Evolutionary conservation across 805 yeast genomes (phyloP).

Genomic region (Pichia deserticola): DNA sequence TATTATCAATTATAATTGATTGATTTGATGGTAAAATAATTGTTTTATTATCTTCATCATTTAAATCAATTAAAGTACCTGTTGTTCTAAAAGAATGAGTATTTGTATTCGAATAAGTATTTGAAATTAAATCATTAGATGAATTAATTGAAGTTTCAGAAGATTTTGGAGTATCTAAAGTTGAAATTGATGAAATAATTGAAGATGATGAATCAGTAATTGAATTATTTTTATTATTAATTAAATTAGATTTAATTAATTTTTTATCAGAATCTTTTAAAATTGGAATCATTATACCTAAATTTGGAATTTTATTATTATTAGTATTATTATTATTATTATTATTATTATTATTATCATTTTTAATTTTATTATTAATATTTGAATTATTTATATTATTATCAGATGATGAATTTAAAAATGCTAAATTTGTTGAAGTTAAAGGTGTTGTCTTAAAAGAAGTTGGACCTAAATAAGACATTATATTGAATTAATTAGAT

Average conservation of each 20-base stretch:
- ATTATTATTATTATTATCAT: neutral
- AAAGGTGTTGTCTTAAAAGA: constrained; percentile 30
- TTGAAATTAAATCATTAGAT: constrained; percentile 2
- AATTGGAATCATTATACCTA: too few species aligned
- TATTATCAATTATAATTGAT: neutral
- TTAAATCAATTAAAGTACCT: constrained; percentile 8
- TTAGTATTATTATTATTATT: too few species aligned
- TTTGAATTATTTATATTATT: neutral
- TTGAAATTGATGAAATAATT: constrained; percentile 14
- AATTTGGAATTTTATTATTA: neutral
- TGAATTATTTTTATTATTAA: constrained; percentile 3
- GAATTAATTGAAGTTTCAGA: constrained; percentile 4
- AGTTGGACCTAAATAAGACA: constrained; percentile 32
- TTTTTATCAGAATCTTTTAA: too few species aligned
- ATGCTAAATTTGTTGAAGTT: constrained; percentile 26
- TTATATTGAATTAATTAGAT: constrained; percentile 1
- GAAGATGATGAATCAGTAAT: constrained; percentile 25
- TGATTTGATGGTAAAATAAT: constrained; percentile 10
- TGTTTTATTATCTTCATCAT: constrained; percentile 23
- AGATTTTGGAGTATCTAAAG: constrained; percentile 7
- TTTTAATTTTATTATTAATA: neutral
- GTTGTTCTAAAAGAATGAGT: neutral
- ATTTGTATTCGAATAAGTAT: constrained; percentile 2
- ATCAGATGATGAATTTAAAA: constrained; percentile 17
- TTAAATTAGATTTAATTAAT: neutral